A percentile compares a stretch with the other conserved stretches of the same genome.
Evolutionary conservation across 1,139 yeast genomes (phyloP).

Genomic region (Yamadazyma atlantica): DNA sequence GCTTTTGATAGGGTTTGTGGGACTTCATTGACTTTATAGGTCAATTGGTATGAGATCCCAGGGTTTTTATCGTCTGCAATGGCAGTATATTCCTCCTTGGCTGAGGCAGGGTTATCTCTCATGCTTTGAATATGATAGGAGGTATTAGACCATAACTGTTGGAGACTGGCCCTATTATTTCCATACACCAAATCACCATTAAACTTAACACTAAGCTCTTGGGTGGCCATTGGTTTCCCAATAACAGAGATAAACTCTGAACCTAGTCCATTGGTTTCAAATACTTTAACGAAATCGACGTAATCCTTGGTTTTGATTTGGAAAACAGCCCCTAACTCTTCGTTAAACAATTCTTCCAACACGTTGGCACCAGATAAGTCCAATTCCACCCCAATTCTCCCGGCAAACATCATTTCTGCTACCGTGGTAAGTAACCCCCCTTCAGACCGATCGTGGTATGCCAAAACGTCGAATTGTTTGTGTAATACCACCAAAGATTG

Average conservation of each 20-base stretch:
- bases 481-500: slow-evolving; percentile 71
- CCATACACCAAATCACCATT: slow-evolving; percentile 49
- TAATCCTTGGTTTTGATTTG: slow-evolving; percentile 63
- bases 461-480: slow-evolving; percentile 62
- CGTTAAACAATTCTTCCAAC: slow-evolving; percentile 72
- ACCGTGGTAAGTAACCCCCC: slow-evolving; percentile 91
- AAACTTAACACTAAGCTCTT: slow-evolving; percentile 49
- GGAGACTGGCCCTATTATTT: slow-evolving; percentile 67
- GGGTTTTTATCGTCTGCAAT: slow-evolving; percentile 84
- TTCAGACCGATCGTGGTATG: slow-evolving; percentile 96
- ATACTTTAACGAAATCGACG: slow-evolving; percentile 53
- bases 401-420: slow-evolving; percentile 96
- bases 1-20: slow-evolving; percentile 26
- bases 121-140: slow-evolving; percentile 87
- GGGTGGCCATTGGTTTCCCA: slow-evolving; percentile 61
- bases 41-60: slow-evolving; percentile 79
- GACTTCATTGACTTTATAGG: slow-evolving; percentile 52
- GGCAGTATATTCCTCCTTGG: slow-evolving; percentile 78
- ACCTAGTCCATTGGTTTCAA: slow-evolving; percentile 59
- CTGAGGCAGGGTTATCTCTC: slow-evolving; percentile 91
- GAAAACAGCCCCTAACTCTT: slow-evolving; percentile 96
- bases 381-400: slow-evolving; percentile 72
- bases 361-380: slow-evolving; percentile 39
- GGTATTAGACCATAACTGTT: slow-evolving; percentile 84
- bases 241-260: slow-evolving; percentile 54